Evolutionary conservation across 2,329 filamentous ascomycete genomes (phyloP), one percentile per base, ranked within the genome.

Genomic region (Exophiala phaeomuriformis): DNA sequence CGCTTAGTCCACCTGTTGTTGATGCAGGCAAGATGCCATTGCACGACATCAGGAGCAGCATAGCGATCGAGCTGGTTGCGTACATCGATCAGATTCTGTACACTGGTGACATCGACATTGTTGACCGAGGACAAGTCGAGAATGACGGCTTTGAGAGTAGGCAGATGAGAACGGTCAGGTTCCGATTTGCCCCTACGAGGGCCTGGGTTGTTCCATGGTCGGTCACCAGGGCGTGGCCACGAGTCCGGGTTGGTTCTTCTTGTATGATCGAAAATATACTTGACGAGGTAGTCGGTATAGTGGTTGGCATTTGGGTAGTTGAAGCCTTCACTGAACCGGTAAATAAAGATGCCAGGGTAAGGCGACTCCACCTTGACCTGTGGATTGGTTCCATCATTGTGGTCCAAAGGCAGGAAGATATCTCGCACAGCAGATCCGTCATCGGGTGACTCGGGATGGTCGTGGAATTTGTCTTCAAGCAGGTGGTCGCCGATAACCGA

Each of bases 1-100:
- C 90, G 86, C 74, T 95, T 95, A 28, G 90, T 91, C 91, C 91
- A 96, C 53, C 88, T 81, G 75, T 93, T 96, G 72, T 85, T 90
- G 73, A 97, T 86, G 70, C 84, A 86, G n/a, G 90, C 88, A 59
- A 97, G 85, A 70, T 97, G 93, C 90, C 91, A 97, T 68, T 96
- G 89, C 3, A 97, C 90, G 2, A 78, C 76, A 19, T 90, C 83
- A 0, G 91, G 91, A 0, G 85, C 70, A 0, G 89, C 81, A 66
- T 95, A 95, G 19, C 83, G 78, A 68, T 96, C 91, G 29, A 97
- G 82, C 67, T 96, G 90, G 69, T 95, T 95, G 64, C 91, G 88
- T 1, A 96, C 86, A 64, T 97, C 93, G 64, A 97, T 94, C 37
- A 97, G 77, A 63, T 89, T 85, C 71, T 97, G 93, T 1, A 96